Evolutionary conservation across 441 rosid genomes (phyloP).

Genomic region (Gossypium trilobum): DNA sequence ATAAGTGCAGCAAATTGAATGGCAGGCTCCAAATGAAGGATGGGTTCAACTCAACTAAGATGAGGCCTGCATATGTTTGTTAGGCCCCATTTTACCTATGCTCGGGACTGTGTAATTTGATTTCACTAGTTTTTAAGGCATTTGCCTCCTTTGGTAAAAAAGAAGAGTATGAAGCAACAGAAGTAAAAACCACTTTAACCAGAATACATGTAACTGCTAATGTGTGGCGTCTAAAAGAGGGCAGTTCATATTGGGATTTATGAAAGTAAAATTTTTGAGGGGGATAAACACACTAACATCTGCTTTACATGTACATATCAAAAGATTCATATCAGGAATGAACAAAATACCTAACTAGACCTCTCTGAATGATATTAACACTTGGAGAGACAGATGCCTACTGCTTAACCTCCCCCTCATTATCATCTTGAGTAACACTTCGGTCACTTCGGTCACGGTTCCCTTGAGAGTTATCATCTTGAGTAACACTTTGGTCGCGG

Average conservation of each 20-base stretch:
- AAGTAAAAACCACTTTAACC: not conserved
- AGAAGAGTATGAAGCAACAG: too few relatives aligned
- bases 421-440: not conserved
- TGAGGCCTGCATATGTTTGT: too few relatives aligned
- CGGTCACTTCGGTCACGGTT: constrained; percentile 1
- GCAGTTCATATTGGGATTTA: not conserved
- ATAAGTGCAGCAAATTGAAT: too few relatives aligned
- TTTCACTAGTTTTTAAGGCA: too few relatives aligned
- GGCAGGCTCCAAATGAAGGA: too few relatives aligned
- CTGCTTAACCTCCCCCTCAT: not conserved
- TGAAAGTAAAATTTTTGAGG: not conserved
- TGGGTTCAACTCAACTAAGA: too few relatives aligned
- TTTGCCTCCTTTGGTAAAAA: too few relatives aligned
- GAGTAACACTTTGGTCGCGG: not conserved
- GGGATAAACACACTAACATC: not conserved
- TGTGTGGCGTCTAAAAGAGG: not conserved
- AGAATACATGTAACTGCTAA: not conserved
- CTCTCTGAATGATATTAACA: not conserved
- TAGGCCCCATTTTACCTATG: too few relatives aligned
- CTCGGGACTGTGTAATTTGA: too few relatives aligned
- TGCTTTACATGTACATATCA: not conserved
- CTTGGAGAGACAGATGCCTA: not conserved
- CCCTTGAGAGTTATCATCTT: not conserved
- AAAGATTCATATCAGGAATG: not conserved
- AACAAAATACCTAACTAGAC: not conserved